A percentile compares a stretch with the other conserved stretches of the same genome.
Evolutionary conservation across 2,329 filamentous ascomycete species (phyloP).

Genomic region (Xylariales sp.): DNA sequence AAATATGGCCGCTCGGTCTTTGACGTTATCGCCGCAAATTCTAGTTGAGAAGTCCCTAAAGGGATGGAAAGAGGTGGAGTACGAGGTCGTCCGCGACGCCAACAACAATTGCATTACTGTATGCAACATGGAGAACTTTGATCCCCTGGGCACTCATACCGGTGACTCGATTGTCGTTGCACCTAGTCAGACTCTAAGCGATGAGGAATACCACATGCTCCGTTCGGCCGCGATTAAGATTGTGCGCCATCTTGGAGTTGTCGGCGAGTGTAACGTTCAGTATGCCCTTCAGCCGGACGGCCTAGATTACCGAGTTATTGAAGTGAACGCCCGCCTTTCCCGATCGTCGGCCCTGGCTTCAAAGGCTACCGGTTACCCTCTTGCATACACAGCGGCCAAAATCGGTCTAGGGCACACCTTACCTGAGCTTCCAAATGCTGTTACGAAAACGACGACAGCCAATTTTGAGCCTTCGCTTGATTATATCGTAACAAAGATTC

Average conservation of each 20-base stretch:
- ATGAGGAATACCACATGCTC: conserved; percentile 99
- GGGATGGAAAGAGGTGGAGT: conserved; percentile 99
- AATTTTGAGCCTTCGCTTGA: conserved; percentile 98
- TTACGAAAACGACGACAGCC: conserved; percentile 97
- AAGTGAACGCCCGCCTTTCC: conserved; percentile 98
- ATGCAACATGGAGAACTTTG: conserved; percentile 99
- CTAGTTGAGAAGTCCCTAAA: conserved; percentile 98
- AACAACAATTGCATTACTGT: conserved; percentile 99
- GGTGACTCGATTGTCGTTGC: conserved; percentile 99
- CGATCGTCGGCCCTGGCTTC: conserved; percentile 96
- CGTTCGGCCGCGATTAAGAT: conserved; percentile 98
- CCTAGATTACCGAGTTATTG: conserved; percentile 97
- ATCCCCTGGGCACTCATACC: conserved; percentile 96
- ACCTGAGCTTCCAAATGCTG: conserved; percentile 95
- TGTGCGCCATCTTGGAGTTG: conserved; percentile 93
- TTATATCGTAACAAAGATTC: conserved; percentile 99
- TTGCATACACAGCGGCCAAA: conserved; percentile 98
- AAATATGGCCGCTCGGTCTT: conserved; percentile 90
- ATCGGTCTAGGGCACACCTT: conserved; percentile 96
- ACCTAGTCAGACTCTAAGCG: conserved; percentile 94
- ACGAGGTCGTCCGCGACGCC: conserved; percentile 96
- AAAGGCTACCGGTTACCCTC: conserved; percentile 96
- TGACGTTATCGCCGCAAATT: conserved; percentile 95
- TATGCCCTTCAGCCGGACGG: conserved; percentile 97
- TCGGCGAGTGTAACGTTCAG: conserved; percentile 98